Conservation (phyloP, 2,329 filamentous ascomycete species). For the Colletotrichum ledebouriae region DNA sequence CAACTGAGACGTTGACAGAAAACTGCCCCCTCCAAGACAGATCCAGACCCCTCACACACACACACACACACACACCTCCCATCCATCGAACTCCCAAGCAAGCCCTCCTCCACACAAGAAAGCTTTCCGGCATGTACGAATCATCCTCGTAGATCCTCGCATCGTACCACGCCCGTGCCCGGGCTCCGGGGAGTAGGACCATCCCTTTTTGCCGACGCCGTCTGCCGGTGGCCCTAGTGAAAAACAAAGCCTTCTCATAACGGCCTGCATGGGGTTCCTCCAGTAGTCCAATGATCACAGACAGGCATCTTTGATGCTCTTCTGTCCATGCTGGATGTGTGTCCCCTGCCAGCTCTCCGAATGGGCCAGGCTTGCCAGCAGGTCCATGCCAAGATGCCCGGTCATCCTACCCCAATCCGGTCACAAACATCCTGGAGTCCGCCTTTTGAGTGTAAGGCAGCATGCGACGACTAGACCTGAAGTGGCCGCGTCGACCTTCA, state of each 20-base stretch:
- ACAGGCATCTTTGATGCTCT: not conserved
- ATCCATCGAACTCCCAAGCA: no score
- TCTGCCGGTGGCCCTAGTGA: conserved; percentile 20
- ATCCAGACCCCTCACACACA: no score
- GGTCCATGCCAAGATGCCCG: conserved; percentile 30
- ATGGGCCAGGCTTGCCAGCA: conserved; percentile 14
- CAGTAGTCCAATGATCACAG: not conserved
- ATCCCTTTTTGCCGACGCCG: conserved; percentile 29
- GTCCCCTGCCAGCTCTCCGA: conserved; percentile 7
- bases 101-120: no score
- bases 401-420: conserved; percentile 11
- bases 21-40: conserved; percentile 1
- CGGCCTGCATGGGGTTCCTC: not conserved
- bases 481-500: conserved; percentile 7
- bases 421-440: not conserved
- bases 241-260: not conserved
- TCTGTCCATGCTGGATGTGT: not conserved
- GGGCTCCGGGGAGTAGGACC: conserved; percentile 16
- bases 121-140: conserved; percentile 16
- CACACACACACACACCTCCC: no score
- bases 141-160: conserved; percentile 23
- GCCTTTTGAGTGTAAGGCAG: not conserved
- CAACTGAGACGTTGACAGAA: conserved; percentile 23
- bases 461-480: not conserved
- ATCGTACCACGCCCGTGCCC: not conserved